These are phyloP conservation scores for Styphnolobium japonicum DNA, from an alignment of 306 rosid genomes.

Conservation along the genomic window DNA sequence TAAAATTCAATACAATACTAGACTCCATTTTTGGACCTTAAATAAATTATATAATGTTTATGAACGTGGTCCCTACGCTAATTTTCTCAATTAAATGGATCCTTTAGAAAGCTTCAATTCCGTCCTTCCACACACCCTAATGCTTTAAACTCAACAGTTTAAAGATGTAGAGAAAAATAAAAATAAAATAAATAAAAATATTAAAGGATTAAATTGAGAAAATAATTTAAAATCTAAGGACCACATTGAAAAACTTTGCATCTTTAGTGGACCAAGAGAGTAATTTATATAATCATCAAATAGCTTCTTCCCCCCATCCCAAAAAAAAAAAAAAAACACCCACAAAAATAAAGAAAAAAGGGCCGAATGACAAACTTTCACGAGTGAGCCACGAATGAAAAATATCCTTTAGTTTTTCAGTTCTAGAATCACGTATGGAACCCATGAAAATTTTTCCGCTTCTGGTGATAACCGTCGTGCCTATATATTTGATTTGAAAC, in stretches of 20 bases:
- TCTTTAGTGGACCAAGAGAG: too few relatives aligned
- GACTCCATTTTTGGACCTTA: neutral
- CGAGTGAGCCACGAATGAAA: too few relatives aligned
- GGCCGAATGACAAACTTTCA: too few relatives aligned
- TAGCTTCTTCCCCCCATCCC: neutral
- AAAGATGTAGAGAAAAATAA: neutral
- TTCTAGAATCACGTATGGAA: too few relatives aligned
- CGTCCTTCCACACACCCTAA: neutral
- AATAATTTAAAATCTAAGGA: neutral
- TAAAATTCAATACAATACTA: neutral
- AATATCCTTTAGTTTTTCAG: too few relatives aligned
- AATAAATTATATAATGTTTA: neutral
- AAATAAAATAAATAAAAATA: neutral
- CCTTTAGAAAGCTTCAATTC: neutral
- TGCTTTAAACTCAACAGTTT: too few relatives aligned
- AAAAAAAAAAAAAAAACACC: too few relatives aligned
- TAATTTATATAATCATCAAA: neutral
- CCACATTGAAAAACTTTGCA: neutral
- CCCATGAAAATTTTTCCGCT: too few relatives aligned
- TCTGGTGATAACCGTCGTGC: too few relatives aligned
- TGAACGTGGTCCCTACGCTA: neutral
- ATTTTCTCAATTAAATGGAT: neutral
- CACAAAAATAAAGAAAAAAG: too few relatives aligned
- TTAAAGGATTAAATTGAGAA: neutral
- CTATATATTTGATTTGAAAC: too few relatives aligned